Evolutionary conservation across 805 yeast genomes (phyloP).

Genomic region (Lachancea lanzarotensis): DNA sequence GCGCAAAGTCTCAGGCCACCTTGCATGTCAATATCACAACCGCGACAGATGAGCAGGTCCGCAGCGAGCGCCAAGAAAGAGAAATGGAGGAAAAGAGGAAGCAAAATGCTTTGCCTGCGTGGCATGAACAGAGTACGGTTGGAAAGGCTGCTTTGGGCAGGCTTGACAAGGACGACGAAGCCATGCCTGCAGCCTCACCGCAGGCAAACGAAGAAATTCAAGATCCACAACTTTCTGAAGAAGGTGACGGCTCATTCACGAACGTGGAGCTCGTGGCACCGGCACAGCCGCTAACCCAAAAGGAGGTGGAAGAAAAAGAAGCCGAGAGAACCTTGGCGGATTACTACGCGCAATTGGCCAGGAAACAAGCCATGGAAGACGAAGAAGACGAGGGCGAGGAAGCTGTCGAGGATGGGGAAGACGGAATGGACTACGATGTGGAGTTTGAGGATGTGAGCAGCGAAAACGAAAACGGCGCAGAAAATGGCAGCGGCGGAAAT

Average conservation of each 20-base stretch:
- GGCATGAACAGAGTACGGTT: constrained; percentile 92
- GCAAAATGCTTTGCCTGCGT: constrained; percentile 92
- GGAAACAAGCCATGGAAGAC: constrained; percentile 56
- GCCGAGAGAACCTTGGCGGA: constrained; percentile 68
- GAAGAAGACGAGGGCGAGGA: constrained; percentile 52
- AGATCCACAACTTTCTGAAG: constrained; percentile 13
- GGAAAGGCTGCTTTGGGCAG: constrained; percentile 58
- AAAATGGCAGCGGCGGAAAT: background rate
- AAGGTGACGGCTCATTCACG: constrained; percentile 5
- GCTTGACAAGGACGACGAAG: constrained; percentile 46
- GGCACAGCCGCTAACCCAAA: constrained; percentile 20
- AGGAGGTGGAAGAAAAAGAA: constrained; percentile 51
- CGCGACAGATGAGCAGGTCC: constrained; percentile 73
- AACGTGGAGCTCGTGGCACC: constrained; percentile 2
- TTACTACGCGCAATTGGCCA: constrained; percentile 71
- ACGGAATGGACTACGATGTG: constrained; percentile 32
- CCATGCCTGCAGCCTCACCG: constrained; percentile 10
- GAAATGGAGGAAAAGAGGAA: constrained; percentile 67
- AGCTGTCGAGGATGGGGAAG: constrained; percentile 37
- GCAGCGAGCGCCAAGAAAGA: constrained; percentile 56
- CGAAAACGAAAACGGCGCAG: constrained; percentile 11
- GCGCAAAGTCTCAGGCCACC: constrained; percentile 70
- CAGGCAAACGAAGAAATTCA: constrained; percentile 14
- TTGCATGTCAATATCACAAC: constrained; percentile 82
- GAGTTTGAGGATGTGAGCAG: constrained; percentile 11